phyloP scores from a whole-genome alignment of 768 basidiomycete species.

The Pleurotus tuoliensis region DNA sequence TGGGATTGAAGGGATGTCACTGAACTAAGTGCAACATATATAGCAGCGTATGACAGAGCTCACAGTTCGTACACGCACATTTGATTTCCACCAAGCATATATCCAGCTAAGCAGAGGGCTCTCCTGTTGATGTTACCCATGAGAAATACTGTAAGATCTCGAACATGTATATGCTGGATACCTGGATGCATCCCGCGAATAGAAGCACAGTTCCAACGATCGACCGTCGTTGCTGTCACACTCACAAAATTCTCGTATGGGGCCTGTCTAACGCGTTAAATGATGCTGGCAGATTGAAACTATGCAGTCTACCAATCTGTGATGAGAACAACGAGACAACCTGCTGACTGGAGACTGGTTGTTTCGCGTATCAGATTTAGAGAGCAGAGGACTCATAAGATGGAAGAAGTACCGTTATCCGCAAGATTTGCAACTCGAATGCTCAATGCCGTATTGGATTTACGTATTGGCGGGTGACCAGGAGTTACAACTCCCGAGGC shows the following conservation, averaged over 20 bases:
- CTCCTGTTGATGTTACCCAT: conserved; percentile 37
- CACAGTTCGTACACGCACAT: conserved; percentile 40
- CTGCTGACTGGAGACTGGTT: conserved; percentile 1
- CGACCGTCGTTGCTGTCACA: conserved; percentile 18
- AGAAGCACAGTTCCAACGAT: conserved; percentile 51
- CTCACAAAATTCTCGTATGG: not conserved
- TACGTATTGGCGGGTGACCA: not conserved
- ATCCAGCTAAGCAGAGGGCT: conserved; percentile 64
- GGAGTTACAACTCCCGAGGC: not conserved
- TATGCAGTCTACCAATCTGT: not conserved
- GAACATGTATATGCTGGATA: conserved; percentile 16
- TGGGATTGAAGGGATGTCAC: conserved; percentile 11
- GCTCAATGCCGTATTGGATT: not conserved
- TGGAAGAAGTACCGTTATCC: not conserved
- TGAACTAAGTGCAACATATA: conserved; percentile 2
- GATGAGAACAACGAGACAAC: conserved; percentile 1
- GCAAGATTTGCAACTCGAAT: not conserved
- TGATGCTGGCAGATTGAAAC: not conserved
- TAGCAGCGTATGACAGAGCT: not conserved
- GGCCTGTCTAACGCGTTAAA: not conserved
- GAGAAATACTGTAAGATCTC: not conserved
- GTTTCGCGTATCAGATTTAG: not conserved
- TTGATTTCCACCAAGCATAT: conserved; percentile 47
- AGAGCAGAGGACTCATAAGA: not conserved
- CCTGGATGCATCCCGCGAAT: conserved; percentile 49